Conservation (phyloP, 2,329 filamentous ascomycete species). For the Neofusicoccum sp. region DNA sequence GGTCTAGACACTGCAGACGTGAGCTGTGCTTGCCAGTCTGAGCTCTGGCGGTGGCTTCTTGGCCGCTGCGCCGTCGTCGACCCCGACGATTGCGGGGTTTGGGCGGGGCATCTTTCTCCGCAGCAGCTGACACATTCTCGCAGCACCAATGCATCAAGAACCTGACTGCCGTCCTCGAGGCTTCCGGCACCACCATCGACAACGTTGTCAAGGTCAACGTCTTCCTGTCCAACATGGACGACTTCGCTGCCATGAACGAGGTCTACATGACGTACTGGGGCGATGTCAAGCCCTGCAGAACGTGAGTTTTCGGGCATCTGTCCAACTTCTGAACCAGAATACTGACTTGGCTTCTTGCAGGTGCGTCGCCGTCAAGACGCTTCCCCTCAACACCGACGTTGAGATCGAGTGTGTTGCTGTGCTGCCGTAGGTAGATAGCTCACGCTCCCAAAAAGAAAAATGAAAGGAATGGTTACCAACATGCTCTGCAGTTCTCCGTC, state of each 20-base stretch:
- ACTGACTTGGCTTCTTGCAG: not conserved
- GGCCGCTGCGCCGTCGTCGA: too few species aligned
- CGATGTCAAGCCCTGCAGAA: constrained; percentile 17
- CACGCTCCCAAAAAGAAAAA: not conserved
- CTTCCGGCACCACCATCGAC: constrained; percentile 28
- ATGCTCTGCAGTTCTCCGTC: not conserved
- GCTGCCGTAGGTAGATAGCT: constrained; percentile 18
- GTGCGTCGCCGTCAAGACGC: constrained; percentile 24
- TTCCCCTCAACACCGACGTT: constrained; percentile 26
- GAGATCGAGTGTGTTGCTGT: constrained; percentile 30
- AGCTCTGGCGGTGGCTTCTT: too few species aligned
- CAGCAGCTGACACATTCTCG: not conserved
- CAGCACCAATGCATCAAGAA: constrained; percentile 17
- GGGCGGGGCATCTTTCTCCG: not conserved
- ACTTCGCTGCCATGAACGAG: constrained; percentile 32
- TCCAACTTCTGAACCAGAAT: not conserved
- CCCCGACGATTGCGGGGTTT: not conserved
- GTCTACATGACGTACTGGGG: constrained; percentile 27
- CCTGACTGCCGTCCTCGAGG: constrained; percentile 23
- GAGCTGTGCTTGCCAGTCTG: too few species aligned
- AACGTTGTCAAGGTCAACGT: constrained; percentile 34
- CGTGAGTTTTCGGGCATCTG: not conserved
- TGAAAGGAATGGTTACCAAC: not conserved
- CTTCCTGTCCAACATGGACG: constrained; percentile 30
- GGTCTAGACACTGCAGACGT: too few species aligned